Evolutionary conservation across 2,329 filamentous ascomycete genomes (phyloP).

Genomic region (Apiospora saccharicola): DNA sequence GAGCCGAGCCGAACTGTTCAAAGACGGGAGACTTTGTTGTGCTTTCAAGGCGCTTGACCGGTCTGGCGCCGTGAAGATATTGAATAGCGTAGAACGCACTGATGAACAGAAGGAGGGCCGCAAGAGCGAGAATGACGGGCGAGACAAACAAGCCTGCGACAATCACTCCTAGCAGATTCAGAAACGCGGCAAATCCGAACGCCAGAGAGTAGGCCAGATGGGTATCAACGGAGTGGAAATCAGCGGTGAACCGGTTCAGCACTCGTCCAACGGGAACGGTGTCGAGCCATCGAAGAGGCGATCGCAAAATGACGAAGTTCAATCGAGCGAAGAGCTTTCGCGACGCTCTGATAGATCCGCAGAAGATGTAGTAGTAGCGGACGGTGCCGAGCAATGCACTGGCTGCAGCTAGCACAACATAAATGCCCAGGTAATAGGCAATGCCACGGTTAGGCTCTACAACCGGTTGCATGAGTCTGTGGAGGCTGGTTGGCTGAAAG

Average conservation of each 20-base stretch:
- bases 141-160: conserved; percentile 74
- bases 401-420: conserved; percentile 65
- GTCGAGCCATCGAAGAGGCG: conserved; percentile 81
- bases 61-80: conserved; percentile 76
- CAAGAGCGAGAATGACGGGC: conserved; percentile 68
- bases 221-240: conserved; percentile 78
- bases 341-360: conserved; percentile 74
- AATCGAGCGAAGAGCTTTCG: conserved; percentile 71
- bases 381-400: conserved; percentile 67
- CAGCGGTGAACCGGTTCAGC: conserved; percentile 79
- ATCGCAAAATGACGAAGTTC: conserved; percentile 71
- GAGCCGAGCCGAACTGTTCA: conserved; percentile 77
- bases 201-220: conserved; percentile 69
- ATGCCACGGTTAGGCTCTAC: conserved; percentile 50
- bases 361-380: conserved; percentile 69
- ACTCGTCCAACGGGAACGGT: conserved; percentile 80
- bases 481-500: conserved; percentile 38
- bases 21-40: conserved; percentile 81
- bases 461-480: conserved; percentile 44
- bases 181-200: conserved; percentile 64
- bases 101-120: conserved; percentile 62
- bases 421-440: conserved; percentile 72
- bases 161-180: conserved; percentile 71
- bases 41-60: conserved; percentile 80
- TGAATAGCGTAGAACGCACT: conserved; percentile 64